phyloP scores from a whole-genome alignment of 148 eudicot genomes.

The Dysphania ambrosioides region DNA sequence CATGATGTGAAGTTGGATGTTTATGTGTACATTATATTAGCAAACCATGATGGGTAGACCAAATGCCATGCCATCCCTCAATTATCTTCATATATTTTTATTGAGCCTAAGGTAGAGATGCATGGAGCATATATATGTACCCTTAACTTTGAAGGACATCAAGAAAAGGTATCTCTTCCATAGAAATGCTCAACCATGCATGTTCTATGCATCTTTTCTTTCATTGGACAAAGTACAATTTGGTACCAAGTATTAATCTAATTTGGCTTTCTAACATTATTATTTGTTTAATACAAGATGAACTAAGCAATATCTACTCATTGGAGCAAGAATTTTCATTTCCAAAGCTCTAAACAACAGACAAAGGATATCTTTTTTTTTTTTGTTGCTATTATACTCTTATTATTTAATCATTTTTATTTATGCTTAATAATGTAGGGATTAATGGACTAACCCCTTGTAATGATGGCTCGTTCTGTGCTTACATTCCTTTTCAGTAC shows the following conservation, averaged over 20 bases:
- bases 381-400: not conserved
- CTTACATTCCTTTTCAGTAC: too few species aligned
- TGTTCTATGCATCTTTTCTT: slow-evolving; percentile 23
- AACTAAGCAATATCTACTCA: not conserved
- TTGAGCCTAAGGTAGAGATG: not conserved
- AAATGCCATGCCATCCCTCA: slow-evolving; percentile 21
- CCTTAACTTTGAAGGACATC: too few species aligned
- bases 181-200: slow-evolving; percentile 19
- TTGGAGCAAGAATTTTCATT: not conserved
- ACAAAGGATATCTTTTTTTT: slow-evolving; percentile 11
- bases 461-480: slow-evolving; percentile 31
- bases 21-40: not conserved
- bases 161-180: not conserved
- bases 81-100: not conserved
- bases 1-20: slow-evolving; percentile 3
- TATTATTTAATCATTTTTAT: slow-evolving; percentile 6
- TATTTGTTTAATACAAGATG: not conserved
- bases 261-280: not conserved
- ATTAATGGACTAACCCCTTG: slow-evolving; percentile 12
- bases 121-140: too few species aligned
- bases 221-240: slow-evolving; percentile 1
- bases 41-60: slow-evolving; percentile 28
- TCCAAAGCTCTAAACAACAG: not conserved
- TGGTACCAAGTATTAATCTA: not conserved
- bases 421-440: slow-evolving; percentile 11